Evolutionary conservation across 176 grass and related monocot genomes (phyloP), one percentile per base, ranked within the genome.

Genomic region (Phragmites australis): DNA sequence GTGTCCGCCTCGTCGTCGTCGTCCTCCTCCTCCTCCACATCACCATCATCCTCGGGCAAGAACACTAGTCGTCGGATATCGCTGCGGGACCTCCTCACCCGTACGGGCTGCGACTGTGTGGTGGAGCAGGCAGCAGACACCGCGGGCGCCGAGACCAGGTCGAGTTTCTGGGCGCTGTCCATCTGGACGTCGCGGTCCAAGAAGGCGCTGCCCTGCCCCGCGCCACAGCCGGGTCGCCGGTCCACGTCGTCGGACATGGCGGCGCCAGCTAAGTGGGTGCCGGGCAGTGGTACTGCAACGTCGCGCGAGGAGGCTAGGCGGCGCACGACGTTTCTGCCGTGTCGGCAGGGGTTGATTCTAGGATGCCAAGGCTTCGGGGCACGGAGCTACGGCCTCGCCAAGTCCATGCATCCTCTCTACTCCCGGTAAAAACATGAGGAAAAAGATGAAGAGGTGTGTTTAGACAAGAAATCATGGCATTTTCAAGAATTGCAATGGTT

Each of bases 311-410:
- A 37, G 34, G 34, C 34, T 2, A 2, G 34, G 14, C 85, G 80
- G 79, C 88, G 86, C 65, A 83, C 75, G 46, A 93, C 88, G 70
- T 88, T 87, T 58, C 75, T 94, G 68, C 92, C 92, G 18, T 94
- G 88, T 76, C 82, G 88, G 10, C 92, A 94, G 52, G 65, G 86
- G 0, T 60, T 94, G 19, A 73, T 90, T 41, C 88, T 94, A 23
- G 92, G 88, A 11, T 94, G 92, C 80, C 75, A 91, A 16, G 86
- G 92, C 23, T 78, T 94, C 66, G 74, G 86, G 65, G 76, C 79
- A 26, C 83, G 79, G 29, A 62, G 88, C 75, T 94, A 94, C 80
- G 82, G 88, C 45, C 86, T 90, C 30, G 84, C 89, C 30, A 80
- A 91, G 45, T 78, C 82, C 76, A 85, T 78, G 73, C 67, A 90